A percentile compares a stretch with the other conserved stretches of the same genome.
Conservation (phyloP, 805 yeast genomes). For the Candida succiphila region DNA sequence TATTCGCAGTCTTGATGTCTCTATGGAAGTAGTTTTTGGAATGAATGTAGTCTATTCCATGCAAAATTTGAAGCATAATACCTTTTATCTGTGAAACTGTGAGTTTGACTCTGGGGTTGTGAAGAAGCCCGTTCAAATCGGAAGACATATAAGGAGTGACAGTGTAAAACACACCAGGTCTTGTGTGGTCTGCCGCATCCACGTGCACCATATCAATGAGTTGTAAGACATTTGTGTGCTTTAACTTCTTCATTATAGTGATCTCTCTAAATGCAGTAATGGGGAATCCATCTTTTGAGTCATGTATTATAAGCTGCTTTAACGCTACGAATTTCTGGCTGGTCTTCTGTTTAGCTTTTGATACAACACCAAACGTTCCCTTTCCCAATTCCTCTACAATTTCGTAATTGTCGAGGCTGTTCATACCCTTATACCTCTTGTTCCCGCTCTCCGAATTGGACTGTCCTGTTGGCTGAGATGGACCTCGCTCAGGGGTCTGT, state of each 20-base stretch:
- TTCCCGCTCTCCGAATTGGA: no score
- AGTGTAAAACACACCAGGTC: slow-evolving; percentile 52
- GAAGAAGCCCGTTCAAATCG: slow-evolving; percentile 83
- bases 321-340: slow-evolving; percentile 67
- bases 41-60: slow-evolving; percentile 80
- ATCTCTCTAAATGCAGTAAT: slow-evolving; percentile 93
- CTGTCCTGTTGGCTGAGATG: no score
- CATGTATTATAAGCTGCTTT: slow-evolving; percentile 73
- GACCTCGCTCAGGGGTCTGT: no score
- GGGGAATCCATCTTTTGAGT: slow-evolving; percentile 78
- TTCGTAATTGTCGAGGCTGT: slow-evolving; percentile 20
- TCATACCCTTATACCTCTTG: slow-evolving; percentile 18
- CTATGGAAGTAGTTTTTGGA: slow-evolving; percentile 56
- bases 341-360: slow-evolving; percentile 55
- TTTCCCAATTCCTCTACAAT: slow-evolving; percentile 49
- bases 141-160: slow-evolving; percentile 89
- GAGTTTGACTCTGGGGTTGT: slow-evolving; percentile 60
- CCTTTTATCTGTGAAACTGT: slow-evolving; percentile 69
- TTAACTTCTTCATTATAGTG: slow-evolving; percentile 60
- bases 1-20: slow-evolving; percentile 95
- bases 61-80: slow-evolving; percentile 65
- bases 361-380: slow-evolving; percentile 88
- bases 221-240: slow-evolving; percentile 65
- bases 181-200: slow-evolving; percentile 17
- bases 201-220: slow-evolving; percentile 72